These are phyloP conservation scores for Penicillium vulpinum DNA, from an alignment of 2,329 filamentous ascomycete genomes.

Conservation along the genomic window DNA sequence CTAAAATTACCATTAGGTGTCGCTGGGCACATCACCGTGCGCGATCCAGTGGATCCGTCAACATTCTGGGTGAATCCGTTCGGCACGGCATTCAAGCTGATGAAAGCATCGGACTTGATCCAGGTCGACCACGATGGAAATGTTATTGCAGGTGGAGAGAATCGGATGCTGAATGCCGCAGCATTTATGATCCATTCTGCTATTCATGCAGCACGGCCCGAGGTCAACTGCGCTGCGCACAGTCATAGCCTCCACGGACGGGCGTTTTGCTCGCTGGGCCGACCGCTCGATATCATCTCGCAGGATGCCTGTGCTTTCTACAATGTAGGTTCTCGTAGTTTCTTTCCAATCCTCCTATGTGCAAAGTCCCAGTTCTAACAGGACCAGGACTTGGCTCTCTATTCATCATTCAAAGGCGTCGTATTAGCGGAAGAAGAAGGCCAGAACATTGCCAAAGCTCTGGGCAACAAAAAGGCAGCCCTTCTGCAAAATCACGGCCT, in stretches of 20 bases:
- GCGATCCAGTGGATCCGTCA: slow-evolving; percentile 60
- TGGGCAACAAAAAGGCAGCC: slow-evolving; percentile 54
- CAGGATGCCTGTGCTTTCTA: slow-evolving; percentile 50
- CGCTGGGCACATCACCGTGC: slow-evolving; percentile 63
- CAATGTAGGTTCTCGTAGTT: slow-evolving; percentile 30
- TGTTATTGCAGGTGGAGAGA: slow-evolving; percentile 62
- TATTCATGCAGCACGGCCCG: slow-evolving; percentile 57
- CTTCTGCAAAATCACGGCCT: slow-evolving; percentile 57
- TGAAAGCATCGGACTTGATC: slow-evolving; percentile 67
- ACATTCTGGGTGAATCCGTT: slow-evolving; percentile 70
- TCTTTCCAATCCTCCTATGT: neutral
- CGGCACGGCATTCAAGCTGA: slow-evolving; percentile 61
- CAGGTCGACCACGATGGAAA: slow-evolving; percentile 62
- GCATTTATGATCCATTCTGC: slow-evolving; percentile 55
- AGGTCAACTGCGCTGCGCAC: slow-evolving; percentile 57
- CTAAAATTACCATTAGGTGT: slow-evolving; percentile 46
- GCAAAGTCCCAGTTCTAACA: neutral
- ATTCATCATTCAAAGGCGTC: slow-evolving; percentile 55
- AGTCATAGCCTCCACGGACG: slow-evolving; percentile 56
- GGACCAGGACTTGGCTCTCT: slow-evolving; percentile 51
- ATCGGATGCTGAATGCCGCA: slow-evolving; percentile 49
- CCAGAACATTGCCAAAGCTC: slow-evolving; percentile 50
- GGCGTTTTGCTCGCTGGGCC: slow-evolving; percentile 44
- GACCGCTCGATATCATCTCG: slow-evolving; percentile 47
- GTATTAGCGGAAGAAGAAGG: slow-evolving; percentile 56